Conservation (phyloP, 176 grass and related monocot species). For the Themeda triandra region DNA sequence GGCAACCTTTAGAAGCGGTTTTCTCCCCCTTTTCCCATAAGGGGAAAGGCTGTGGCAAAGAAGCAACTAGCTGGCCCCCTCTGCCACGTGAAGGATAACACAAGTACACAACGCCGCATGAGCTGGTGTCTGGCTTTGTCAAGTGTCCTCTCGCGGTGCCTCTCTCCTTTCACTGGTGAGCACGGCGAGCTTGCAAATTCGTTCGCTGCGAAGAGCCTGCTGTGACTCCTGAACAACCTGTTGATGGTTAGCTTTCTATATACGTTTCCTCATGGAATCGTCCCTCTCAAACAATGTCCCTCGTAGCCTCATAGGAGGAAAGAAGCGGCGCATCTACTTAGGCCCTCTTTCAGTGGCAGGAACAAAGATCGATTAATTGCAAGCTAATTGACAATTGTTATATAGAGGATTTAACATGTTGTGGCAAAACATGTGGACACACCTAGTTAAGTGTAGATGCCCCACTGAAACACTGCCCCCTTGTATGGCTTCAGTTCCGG, state of each 20-base stretch:
- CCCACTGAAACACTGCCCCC: too few species aligned
- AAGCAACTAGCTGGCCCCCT: background rate
- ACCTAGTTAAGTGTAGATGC: too few species aligned
- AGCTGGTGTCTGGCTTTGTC: background rate
- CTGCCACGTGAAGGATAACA: background rate
- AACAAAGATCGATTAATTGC: too few species aligned
- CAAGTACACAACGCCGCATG: background rate
- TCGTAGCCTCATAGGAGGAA: too few species aligned
- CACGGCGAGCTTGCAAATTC: background rate
- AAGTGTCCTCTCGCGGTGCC: background rate
- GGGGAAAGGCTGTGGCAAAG: background rate
- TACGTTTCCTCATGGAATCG: background rate
- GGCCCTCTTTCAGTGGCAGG: too few species aligned
- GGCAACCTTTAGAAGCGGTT: background rate
- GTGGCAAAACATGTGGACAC: too few species aligned
- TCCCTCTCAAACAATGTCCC: background rate
- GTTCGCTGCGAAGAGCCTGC: background rate
- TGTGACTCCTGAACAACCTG: background rate
- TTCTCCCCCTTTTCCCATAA: background rate
- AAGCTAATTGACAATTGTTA: too few species aligned
- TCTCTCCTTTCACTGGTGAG: background rate
- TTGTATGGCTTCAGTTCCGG: too few species aligned
- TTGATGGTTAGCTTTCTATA: background rate
- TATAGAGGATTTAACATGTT: too few species aligned
- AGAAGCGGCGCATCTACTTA: too few species aligned